phyloP scores from a whole-genome alignment of 305 asterid species.

The Fraxinus albicans region DNA sequence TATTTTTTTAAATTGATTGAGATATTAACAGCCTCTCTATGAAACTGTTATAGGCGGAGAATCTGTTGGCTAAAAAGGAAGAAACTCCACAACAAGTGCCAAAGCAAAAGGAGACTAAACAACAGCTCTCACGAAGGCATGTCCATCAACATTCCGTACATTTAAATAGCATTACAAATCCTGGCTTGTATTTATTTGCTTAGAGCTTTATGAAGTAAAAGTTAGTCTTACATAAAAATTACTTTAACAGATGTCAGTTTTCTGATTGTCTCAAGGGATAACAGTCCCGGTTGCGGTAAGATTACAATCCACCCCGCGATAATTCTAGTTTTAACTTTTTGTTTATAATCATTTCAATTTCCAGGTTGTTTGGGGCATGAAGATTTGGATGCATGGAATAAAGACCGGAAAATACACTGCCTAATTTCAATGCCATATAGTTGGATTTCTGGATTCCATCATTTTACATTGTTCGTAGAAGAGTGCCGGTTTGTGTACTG shows the following conservation, averaged over 20 bases:
- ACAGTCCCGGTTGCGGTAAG: constrained; percentile 56
- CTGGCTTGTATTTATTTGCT: background rate
- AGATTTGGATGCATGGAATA: constrained; percentile 19
- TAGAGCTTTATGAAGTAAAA: background rate
- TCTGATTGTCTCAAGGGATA: constrained; percentile 53
- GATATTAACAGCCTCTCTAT: background rate
- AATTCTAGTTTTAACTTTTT: background rate
- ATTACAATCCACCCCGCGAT: background rate
- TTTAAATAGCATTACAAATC: background rate
- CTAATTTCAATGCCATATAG: background rate
- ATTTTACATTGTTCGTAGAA: background rate
- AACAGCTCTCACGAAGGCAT: constrained; percentile 45
- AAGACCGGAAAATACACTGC: constrained; percentile 8
- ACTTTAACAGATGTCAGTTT: constrained; percentile 19
- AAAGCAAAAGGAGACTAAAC: constrained; percentile 54
- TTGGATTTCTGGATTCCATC: background rate
- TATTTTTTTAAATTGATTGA: background rate
- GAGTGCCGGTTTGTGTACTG: background rate
- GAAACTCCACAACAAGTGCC: constrained; percentile 50
- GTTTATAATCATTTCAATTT: constrained; percentile 14
- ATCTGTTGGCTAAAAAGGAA: constrained; percentile 41
- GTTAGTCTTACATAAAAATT: background rate
- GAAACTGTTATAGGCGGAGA: constrained; percentile 49
- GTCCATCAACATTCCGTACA: constrained; percentile 11
- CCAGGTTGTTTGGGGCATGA: constrained; percentile 74